Conservation (phyloP, 345 rosid species). For the Acer yangbiense region DNA sequence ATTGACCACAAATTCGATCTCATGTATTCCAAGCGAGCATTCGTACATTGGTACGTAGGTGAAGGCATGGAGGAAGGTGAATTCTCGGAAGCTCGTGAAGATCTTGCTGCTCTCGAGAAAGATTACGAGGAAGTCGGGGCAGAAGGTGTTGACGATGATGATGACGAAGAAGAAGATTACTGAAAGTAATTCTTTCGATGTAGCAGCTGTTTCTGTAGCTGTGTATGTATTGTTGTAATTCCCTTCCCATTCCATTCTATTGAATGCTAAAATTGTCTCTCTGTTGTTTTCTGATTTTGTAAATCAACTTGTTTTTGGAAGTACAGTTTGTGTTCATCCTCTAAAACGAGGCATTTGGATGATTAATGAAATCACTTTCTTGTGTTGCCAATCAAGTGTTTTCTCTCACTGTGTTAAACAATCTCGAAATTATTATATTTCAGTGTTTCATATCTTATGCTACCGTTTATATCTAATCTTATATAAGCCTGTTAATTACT, state of each 20-base stretch:
- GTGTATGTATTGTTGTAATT: conserved; percentile 19
- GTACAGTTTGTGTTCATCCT: conserved; percentile 15
- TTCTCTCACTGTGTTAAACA: too few species aligned
- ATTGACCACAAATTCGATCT: conserved; percentile 82
- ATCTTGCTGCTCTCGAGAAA: conserved; percentile 85
- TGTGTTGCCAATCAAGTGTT: background rate
- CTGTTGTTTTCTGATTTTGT: conserved; percentile 19
- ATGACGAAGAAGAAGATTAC: conserved; percentile 56
- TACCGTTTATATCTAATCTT: too few species aligned
- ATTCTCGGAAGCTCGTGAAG: conserved; percentile 89
- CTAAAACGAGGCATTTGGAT: conserved; percentile 17
- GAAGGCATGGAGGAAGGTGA: conserved; percentile 96
- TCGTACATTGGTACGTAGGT: conserved; percentile 90
- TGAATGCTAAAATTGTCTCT: conserved; percentile 8
- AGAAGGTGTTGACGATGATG: conserved; percentile 58
- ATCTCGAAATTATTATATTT: too few species aligned
- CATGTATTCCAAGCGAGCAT: conserved; percentile 85
- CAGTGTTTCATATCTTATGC: too few species aligned
- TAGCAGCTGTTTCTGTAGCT: conserved; percentile 12
- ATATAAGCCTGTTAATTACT: too few species aligned
- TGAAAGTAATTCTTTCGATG: conserved; percentile 28
- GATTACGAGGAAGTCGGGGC: conserved; percentile 88
- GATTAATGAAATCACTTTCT: conserved; percentile 6
- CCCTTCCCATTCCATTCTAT: conserved; percentile 1
- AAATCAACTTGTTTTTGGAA: conserved; percentile 16